Percentiles rank a stretch among this genome's conserved stretches.
Evolutionary conservation across 1,139 yeast genomes (phyloP).

Genomic region (Debaryomyces psychrophilus): DNA sequence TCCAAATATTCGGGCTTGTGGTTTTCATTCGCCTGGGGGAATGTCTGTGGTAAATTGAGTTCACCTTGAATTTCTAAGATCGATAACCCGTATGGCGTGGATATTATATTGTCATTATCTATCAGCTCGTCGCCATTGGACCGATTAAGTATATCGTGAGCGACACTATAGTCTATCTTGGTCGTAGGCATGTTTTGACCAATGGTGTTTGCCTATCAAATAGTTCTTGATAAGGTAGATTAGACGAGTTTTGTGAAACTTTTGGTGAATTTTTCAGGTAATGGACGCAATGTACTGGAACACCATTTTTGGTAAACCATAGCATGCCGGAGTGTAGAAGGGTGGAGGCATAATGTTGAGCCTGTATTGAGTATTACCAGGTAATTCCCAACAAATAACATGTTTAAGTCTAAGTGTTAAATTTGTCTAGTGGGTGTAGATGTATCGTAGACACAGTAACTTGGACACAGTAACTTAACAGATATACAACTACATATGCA

Average conservation of each 20-base stretch:
- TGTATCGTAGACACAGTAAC: no score
- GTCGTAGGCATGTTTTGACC: conserved; percentile 26
- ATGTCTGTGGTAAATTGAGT: conserved; percentile 56
- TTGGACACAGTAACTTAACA: no score
- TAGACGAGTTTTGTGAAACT: conserved; percentile 4
- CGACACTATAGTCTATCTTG: conserved; percentile 33
- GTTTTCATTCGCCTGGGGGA: conserved; percentile 18
- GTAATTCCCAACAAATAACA: no score
- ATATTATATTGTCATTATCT: conserved; percentile 28
- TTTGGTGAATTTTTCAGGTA: neutral
- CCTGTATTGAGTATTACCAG: no score
- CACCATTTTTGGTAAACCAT: neutral
- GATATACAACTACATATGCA: no score
- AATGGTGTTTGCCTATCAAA: neutral
- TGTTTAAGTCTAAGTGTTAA: no score
- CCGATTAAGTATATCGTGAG: conserved; percentile 22
- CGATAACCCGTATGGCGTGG: conserved; percentile 60
- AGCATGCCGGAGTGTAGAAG: no score
- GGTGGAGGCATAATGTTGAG: no score
- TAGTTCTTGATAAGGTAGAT: neutral
- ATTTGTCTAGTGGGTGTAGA: no score
- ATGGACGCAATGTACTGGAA: neutral
- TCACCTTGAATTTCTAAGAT: conserved; percentile 76
- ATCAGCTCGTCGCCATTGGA: conserved; percentile 13
- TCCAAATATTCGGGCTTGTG: conserved; percentile 26